Evolutionary conservation across 768 basidiomycete genomes (phyloP).

Genomic region (Fistulinella prunicolor): DNA sequence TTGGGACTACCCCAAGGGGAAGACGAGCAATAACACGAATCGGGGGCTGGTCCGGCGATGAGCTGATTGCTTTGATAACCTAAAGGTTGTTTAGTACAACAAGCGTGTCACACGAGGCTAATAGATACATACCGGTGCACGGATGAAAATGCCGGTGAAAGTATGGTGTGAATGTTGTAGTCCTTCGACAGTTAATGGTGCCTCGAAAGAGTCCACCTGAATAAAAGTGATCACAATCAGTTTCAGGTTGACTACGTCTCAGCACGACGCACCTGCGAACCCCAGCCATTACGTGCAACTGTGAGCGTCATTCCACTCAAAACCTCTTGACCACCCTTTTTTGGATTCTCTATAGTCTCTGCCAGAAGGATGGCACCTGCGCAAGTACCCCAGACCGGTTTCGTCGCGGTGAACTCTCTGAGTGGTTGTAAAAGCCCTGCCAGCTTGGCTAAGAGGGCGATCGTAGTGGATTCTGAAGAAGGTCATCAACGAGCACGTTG

Average conservation of each 20-base stretch:
- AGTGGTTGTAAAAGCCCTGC: slow-evolving; percentile 82
- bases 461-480: slow-evolving; percentile 82
- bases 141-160: slow-evolving; percentile 88
- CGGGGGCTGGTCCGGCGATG: slow-evolving; percentile 47
- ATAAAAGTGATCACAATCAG: background rate
- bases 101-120: background rate
- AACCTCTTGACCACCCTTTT: slow-evolving; percentile 86
- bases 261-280: slow-evolving; percentile 63
- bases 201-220: slow-evolving; percentile 90
- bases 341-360: slow-evolving; percentile 66
- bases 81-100: slow-evolving; percentile 24
- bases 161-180: slow-evolving; percentile 57
- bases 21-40: slow-evolving; percentile 72
- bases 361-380: slow-evolving; percentile 92
- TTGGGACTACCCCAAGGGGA: slow-evolving; percentile 49
- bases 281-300: slow-evolving; percentile 89
- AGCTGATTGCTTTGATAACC: slow-evolving; percentile 60
- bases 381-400: slow-evolving; percentile 93
- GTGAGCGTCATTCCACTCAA: slow-evolving; percentile 77
- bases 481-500: background rate
- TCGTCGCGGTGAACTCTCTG: slow-evolving; percentile 61
- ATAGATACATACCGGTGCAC: slow-evolving; percentile 68
- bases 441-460: slow-evolving; percentile 69
- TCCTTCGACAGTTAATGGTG: slow-evolving; percentile 60
- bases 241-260: background rate